Evolutionary conservation across 2,329 filamentous ascomycete genomes (phyloP), one percentile per base, ranked within the genome.

Genomic region (Exophiala dermatitidis): DNA sequence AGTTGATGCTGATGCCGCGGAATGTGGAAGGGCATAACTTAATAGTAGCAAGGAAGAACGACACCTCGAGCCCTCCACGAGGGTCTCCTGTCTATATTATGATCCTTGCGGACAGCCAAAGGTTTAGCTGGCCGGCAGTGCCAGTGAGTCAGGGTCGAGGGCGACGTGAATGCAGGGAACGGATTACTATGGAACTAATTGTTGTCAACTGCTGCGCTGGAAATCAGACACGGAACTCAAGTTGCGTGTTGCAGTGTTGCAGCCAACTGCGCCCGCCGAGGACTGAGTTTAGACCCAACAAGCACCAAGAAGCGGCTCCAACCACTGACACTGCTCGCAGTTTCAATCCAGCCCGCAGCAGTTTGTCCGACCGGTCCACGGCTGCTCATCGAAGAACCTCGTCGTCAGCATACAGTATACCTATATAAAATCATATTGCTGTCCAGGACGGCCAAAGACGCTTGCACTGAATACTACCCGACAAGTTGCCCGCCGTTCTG

Each of bases 11-110:
- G 56, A 44, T 62, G 61, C 34, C 53, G 58, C 43, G 59, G 55
- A 46, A 56, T 45, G 50, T 62, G 60, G 47, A 59, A 63, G 52
- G 60, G 60, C 61, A 63, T 63, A 50, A 45, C 53, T 41, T 8
- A 6, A 34, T 19, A 34, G 33, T 6, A 34, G 33, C 28, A 12
- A 28, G 28, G 38, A 1, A 41, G 38, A 41, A n/a, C 1, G 12
- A 38, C 36, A 38, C 19, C 19, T 19, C 19, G 19, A 38, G 33
- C 33, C 33, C 33, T 34, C 33, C 33, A 10, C 6, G 10, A 10
- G 33, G 1, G 5, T 34, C 33, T 34, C 6, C 10, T 34, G 6
- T 34, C 5, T 34, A 6, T 6, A 6, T 34, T 34, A 34, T 34
- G 5, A 34, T 34, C 19, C 19, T 38, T 38, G 10, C 19, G 9